Evolutionary conservation across 257 asterid genomes (phyloP).

Genomic region (Galeopsis tetrahit): DNA sequence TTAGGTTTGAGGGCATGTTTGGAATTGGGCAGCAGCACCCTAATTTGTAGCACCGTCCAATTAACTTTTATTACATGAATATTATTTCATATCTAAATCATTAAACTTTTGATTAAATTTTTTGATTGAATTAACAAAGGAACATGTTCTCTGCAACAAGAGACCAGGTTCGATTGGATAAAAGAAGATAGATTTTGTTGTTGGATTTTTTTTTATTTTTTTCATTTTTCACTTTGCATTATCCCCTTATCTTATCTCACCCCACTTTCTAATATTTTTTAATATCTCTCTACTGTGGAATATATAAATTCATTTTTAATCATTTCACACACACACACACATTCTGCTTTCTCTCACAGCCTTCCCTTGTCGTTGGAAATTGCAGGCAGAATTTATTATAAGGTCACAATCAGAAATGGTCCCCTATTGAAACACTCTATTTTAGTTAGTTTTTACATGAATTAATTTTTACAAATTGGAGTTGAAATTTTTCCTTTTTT

Average conservation of each 20-base stretch:
- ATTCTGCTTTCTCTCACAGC: not conserved
- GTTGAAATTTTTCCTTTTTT: not conserved
- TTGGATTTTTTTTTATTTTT: slow-evolving; percentile 45
- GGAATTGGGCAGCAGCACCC: slow-evolving; percentile 29
- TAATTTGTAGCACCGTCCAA: slow-evolving; percentile 39
- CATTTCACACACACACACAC: not conserved
- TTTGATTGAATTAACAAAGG: slow-evolving; percentile 59
- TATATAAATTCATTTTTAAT: not conserved
- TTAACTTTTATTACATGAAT: not conserved
- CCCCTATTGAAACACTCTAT: slow-evolving; percentile 27
- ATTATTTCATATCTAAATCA: slow-evolving; percentile 29
- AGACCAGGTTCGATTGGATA: slow-evolving; percentile 69
- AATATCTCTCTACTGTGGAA: slow-evolving; percentile 11
- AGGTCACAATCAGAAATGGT: slow-evolving; percentile 43
- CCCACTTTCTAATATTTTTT: slow-evolving; percentile 47
- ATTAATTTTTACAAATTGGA: slow-evolving; percentile 2
- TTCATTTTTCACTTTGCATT: slow-evolving; percentile 49
- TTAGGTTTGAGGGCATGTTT: slow-evolving; percentile 30
- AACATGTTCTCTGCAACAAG: slow-evolving; percentile 91
- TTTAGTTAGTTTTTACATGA: slow-evolving; percentile 38
- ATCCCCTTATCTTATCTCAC: slow-evolving; percentile 84
- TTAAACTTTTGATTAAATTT: slow-evolving; percentile 24
- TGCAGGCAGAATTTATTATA: slow-evolving; percentile 44
- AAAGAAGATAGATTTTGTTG: slow-evolving; percentile 74
- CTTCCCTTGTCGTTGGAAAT: slow-evolving; percentile 52